Base-by-base conservation (phyloP, 352 stramenopile genomes). In the Pythium coloratum region DNA sequence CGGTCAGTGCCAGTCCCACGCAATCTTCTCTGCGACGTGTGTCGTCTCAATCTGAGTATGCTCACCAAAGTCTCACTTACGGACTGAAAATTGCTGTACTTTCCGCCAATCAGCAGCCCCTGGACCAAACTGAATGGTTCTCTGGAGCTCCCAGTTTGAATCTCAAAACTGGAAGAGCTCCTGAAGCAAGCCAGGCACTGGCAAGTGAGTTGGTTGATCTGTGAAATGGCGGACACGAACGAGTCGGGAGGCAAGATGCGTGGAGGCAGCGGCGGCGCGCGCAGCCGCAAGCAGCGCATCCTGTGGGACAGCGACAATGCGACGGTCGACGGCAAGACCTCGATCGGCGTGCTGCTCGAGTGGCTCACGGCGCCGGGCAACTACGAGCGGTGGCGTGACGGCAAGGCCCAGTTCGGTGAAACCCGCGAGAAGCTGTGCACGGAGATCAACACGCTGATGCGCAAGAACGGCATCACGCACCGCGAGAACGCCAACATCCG, bases 401-500 rank as follows among this genome's bases (percentile, higher is more conserved):
- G 81, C 69, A 90, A 90, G 72, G 72, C 75, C 33, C 80, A 88
- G 66, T 80, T 72, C 20, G 84, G 84, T 54, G 81, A 92, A 74
- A 90, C 84, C 7, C 81, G 82, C 46, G 84, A 92, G 71, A 70
- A 75, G 58, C 72, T 92, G 34, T 92, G 84, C 69, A 84, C 82
- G 1, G 76, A 92, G 77, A 90, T 92, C 75, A 88, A 89, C 67
- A 67, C 66, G 32, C 55, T 72, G 53, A 88, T 92, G 84, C 59
- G 75, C 33, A 78, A 68, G 56, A 71, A 90, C 61, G 84, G 81
- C 51, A 90, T 92, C 61, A 55, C 70, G 60, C 84, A 92, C 64
- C 73, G 84, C 40, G 82, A 89, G 71, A 92, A 92, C 64, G 81
- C 81, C 72, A 90, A 92, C 71, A 90, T 92, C 64, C 84, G 84